phyloP scores from a whole-genome alignment of 805 yeast genomes.

The Alloascoidea hylecoeti region DNA sequence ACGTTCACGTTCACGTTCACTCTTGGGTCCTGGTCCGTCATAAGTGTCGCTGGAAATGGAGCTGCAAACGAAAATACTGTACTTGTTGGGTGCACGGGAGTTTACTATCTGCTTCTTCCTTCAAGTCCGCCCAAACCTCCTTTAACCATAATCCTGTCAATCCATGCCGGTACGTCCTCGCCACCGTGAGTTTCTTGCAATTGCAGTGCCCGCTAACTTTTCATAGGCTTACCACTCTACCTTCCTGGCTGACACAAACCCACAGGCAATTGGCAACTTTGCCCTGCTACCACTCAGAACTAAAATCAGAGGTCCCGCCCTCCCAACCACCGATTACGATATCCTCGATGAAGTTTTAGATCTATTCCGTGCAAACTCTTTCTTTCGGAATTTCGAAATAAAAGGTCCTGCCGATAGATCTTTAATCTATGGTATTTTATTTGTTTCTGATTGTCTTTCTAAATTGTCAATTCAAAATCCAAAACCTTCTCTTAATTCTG shows the following conservation, averaged over 20 bases:
- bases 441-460: slow-evolving; percentile 71
- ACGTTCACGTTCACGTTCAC: no score
- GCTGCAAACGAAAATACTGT: no score
- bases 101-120: no score
- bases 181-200: slow-evolving; percentile 52
- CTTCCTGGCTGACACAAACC: slow-evolving; percentile 17
- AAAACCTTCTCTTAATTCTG: slow-evolving; percentile 43
- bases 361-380: slow-evolving; percentile 88
- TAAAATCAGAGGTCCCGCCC: slow-evolving; percentile 82
- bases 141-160: no score
- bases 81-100: no score
- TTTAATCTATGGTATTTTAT: slow-evolving; percentile 85
- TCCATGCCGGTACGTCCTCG: no score
- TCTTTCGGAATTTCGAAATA: slow-evolving; percentile 93
- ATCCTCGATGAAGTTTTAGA: slow-evolving; percentile 86
- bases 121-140: no score
- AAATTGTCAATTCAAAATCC: slow-evolving; percentile 36
- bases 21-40: no score
- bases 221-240: slow-evolving; percentile 21
- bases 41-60: no score
- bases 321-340: slow-evolving; percentile 68
- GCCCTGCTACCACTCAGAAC: slow-evolving; percentile 80
- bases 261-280: slow-evolving; percentile 55
- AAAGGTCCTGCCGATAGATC: slow-evolving; percentile 91
- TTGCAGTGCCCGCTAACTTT: no score